These are phyloP conservation scores for Nyssa sinensis DNA, from an alignment of 148 eudicot genomes.

Conservation along the genomic window DNA sequence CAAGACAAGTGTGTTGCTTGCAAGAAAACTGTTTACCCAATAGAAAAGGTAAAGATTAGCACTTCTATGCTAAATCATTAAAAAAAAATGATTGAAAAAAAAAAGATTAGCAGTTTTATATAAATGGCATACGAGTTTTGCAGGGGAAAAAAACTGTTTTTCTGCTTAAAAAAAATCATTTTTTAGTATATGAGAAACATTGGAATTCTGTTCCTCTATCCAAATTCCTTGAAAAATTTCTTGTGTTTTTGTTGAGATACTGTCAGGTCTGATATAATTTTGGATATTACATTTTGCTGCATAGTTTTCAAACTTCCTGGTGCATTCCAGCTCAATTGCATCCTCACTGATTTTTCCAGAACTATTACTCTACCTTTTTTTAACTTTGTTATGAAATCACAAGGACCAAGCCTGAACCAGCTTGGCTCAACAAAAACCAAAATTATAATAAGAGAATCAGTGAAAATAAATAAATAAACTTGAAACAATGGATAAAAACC, in stretches of 20 bases:
- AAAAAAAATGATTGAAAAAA: not conserved
- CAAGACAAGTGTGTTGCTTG: constrained; percentile 75
- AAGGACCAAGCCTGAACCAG: not conserved
- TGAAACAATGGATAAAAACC: too few species aligned
- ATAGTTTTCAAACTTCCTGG: too few species aligned
- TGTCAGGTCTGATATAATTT: not conserved
- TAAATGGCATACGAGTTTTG: not conserved
- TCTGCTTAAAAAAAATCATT: not conserved
- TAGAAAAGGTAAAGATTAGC: constrained; percentile 47
- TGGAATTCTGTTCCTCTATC: not conserved
- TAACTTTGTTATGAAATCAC: not conserved
- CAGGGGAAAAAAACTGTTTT: not conserved
- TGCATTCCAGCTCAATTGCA: not conserved
- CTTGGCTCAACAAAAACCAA: not conserved
- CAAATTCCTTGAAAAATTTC: not conserved
- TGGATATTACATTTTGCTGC: not conserved
- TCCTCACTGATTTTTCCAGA: not conserved
- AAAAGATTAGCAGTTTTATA: constrained; percentile 1
- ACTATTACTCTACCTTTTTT: not conserved
- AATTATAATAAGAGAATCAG: not conserved
- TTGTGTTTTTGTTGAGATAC: not conserved
- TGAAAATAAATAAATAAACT: too few species aligned
- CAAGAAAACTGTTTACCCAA: constrained; percentile 69
- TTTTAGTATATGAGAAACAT: too few species aligned
- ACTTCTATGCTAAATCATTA: not conserved